phyloP scores from a whole-genome alignment of 2,329 filamentous ascomycete genomes.

The Talaromyces sp. region DNA sequence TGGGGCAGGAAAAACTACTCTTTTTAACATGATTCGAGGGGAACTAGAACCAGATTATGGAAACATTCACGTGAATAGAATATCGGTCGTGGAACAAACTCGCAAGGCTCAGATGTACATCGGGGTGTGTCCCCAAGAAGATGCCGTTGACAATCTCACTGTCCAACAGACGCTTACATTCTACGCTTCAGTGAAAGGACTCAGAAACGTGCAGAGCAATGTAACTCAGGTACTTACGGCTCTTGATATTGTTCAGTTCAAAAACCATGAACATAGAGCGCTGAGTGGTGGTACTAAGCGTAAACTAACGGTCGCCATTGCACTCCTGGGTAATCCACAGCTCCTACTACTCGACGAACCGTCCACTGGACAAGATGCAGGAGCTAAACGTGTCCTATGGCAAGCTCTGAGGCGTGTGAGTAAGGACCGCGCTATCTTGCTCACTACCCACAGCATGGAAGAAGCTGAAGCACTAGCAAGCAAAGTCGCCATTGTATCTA shows the following conservation, averaged over 20 bases:
- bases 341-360: conserved; percentile 89
- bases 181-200: conserved; percentile 80
- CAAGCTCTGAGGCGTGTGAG: conserved; percentile 71
- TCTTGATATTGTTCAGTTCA: conserved; percentile 71
- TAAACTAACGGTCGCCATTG: conserved; percentile 86
- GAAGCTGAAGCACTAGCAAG: conserved; percentile 86
- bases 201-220: conserved; percentile 71
- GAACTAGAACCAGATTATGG: conserved; percentile 76
- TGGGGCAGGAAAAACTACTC: conserved; percentile 87
- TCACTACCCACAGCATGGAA: conserved; percentile 95
- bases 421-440: conserved; percentile 72
- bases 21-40: conserved; percentile 84
- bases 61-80: conserved; percentile 75
- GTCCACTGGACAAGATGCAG: conserved; percentile 82
- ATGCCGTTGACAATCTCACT: conserved; percentile 88
- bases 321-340: conserved; percentile 85
- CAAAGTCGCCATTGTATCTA: conserved; percentile 80
- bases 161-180: conserved; percentile 82
- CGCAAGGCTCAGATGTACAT: conserved; percentile 71
- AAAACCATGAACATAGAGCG: conserved; percentile 70
- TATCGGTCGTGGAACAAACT: conserved; percentile 69
- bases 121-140: conserved; percentile 87
- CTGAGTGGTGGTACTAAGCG: conserved; percentile 89
- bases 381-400: conserved; percentile 92
- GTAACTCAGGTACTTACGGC: conserved; percentile 74